These are phyloP conservation scores for Trichosporon coremiiforme DNA, from an alignment of 1,284 basidiomycete species.

Conservation along the genomic window DNA sequence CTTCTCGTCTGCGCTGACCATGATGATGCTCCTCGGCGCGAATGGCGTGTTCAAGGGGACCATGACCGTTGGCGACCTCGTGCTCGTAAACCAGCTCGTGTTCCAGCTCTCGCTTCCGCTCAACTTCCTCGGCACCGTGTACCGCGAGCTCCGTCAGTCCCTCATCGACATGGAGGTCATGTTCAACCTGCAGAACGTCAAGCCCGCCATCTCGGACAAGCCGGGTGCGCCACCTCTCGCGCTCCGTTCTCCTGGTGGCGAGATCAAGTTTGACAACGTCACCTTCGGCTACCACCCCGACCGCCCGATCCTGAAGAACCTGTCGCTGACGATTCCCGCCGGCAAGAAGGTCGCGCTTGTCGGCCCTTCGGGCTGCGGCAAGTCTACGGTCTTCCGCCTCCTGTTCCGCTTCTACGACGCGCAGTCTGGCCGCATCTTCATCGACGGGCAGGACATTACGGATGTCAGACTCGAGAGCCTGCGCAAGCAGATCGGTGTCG, in stretches of 20 bases:
- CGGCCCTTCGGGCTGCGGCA: conserved; percentile 96
- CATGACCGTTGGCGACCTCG: conserved; percentile 97
- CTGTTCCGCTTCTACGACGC: conserved; percentile 95
- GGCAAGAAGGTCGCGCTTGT: conserved; percentile 96
- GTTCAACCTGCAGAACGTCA: conserved; percentile 85
- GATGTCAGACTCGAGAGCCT: conserved; percentile 73
- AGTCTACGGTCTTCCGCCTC: conserved; percentile 94
- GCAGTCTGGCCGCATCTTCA: conserved; percentile 71
- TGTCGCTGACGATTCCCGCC: conserved; percentile 88
- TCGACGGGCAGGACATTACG: conserved; percentile 78
- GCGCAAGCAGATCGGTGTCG: conserved; percentile 80
- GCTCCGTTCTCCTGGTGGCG: conserved; percentile 68
- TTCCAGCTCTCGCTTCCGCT: conserved; percentile 95
- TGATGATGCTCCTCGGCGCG: conserved; percentile 95
- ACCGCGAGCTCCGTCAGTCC: conserved; percentile 93
- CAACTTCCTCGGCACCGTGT: conserved; percentile 96
- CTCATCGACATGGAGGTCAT: conserved; percentile 95
- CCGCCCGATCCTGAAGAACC: conserved; percentile 83
- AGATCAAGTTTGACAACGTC: conserved; percentile 91
- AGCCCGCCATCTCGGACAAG: conserved; percentile 68
- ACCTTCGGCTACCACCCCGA: conserved; percentile 86
- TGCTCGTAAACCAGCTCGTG: conserved; percentile 99
- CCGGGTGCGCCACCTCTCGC: conserved; percentile 68
- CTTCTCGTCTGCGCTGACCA: conserved; percentile 87
- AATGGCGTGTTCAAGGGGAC: conserved; percentile 91